A percentile compares a stretch with the other conserved stretches of the same genome.
Conservation (phyloP, 192 early-diverging fungal genomes). For the Podila minutissima region DNA sequence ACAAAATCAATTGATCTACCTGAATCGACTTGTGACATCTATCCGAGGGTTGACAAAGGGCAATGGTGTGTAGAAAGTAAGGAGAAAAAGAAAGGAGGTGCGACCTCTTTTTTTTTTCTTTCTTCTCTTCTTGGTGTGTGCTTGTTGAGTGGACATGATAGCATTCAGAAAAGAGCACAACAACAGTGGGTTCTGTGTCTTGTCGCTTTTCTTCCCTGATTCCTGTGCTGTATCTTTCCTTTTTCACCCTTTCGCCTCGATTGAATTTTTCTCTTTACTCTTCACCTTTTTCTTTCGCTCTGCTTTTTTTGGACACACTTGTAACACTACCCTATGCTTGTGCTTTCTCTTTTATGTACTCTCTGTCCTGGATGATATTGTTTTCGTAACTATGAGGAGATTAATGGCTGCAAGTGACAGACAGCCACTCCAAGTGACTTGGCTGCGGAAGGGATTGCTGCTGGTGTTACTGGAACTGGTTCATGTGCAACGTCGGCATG, state of each 20-base stretch:
- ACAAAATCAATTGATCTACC: neutral
- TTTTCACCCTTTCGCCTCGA: too few relatives aligned
- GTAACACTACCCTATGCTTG: too few relatives aligned
- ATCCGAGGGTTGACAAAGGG: too few relatives aligned
- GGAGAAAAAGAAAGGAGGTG: neutral
- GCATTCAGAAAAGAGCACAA: neutral
- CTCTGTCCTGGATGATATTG: neutral
- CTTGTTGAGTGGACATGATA: neutral
- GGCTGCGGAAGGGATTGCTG: neutral
- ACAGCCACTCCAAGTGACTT: neutral
- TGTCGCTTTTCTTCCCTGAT: neutral
- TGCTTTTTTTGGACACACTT: too few relatives aligned
- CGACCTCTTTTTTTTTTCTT: neutral
- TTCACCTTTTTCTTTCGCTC: too few relatives aligned
- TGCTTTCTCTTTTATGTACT: too few relatives aligned
- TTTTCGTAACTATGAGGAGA: neutral
- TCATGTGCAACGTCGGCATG: conserved; percentile 14
- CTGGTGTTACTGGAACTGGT: neutral
- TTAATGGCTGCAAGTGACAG: neutral
- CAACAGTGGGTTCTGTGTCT: neutral
- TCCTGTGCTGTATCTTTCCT: neutral
- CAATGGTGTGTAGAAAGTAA: neutral
- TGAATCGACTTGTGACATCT: neutral
- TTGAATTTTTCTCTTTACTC: too few relatives aligned
- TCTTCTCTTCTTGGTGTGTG: neutral